Percentiles rank a stretch among this genome's conserved stretches.
phyloP scores from a whole-genome alignment of 495 filamentous ascomycete genomes.

The Hypoxylon fragiforme region DNA sequence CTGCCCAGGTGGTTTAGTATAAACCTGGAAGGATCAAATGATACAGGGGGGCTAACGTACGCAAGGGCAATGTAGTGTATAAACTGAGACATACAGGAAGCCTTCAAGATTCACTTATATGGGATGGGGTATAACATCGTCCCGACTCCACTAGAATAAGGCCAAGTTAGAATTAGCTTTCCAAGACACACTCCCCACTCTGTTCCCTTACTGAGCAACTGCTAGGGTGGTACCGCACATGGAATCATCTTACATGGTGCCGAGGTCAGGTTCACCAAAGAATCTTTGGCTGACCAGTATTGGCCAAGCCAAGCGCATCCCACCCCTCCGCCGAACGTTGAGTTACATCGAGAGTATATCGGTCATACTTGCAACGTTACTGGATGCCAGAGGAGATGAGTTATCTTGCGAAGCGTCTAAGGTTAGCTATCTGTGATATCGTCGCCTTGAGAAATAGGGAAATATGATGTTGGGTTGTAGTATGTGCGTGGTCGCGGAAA shows the following conservation, averaged over 20 bases:
- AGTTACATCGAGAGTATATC: constrained; percentile 27
- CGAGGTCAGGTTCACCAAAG: constrained; percentile 26
- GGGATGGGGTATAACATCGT: constrained; percentile 5
- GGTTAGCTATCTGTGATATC: constrained; percentile 1
- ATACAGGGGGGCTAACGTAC: constrained; percentile 16
- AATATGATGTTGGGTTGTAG: not conserved
- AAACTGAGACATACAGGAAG: constrained; percentile 22
- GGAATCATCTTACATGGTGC: constrained; percentile 6
- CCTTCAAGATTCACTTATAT: constrained; percentile 10
- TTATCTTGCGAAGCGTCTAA: constrained; percentile 9
- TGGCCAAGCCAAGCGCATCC: constrained; percentile 15
- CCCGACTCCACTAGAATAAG: constrained; percentile 3
- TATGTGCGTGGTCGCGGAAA: not conserved
- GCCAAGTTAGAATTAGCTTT: not conserved
- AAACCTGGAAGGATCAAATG: constrained; percentile 29
- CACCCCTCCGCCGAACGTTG: constrained; percentile 16
- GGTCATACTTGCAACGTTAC: constrained; percentile 35
- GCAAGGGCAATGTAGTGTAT: constrained; percentile 20
- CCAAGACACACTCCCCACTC: not conserved
- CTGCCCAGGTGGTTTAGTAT: constrained; percentile 10
- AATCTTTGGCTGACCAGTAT: constrained; percentile 20
- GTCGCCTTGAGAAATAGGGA: not conserved
- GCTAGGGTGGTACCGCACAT: too few relatives aligned
- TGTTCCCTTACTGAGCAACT: too few relatives aligned
- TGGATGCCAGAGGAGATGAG: constrained; percentile 13